Evolutionary conservation across 2,329 filamentous ascomycete species (phyloP).

Genomic region (Colletotrichum sp.): DNA sequence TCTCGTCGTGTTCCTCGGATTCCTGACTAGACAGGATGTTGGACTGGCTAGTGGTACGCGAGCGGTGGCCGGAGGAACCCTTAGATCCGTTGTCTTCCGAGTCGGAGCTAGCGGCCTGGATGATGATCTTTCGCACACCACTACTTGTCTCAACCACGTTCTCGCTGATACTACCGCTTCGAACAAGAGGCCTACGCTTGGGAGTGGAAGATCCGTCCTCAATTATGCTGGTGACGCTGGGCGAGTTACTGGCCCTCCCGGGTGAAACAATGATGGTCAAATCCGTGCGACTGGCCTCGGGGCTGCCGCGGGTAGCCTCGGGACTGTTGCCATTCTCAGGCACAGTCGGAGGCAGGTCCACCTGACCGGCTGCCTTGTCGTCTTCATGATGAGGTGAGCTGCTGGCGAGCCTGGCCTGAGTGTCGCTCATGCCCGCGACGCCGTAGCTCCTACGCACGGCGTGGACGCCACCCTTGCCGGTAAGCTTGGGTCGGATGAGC

Average conservation of each 20-base stretch:
- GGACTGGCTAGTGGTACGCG: constrained; percentile 7
- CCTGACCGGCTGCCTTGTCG: neutral
- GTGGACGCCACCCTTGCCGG: constrained; percentile 27
- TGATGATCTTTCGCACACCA: constrained; percentile 23
- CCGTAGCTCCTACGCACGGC: constrained; percentile 23
- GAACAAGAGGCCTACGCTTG: constrained; percentile 17
- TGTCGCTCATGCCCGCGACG: constrained; percentile 17
- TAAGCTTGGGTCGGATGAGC: constrained; percentile 23
- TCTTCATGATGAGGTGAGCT: neutral
- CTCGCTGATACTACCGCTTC: constrained; percentile 25
- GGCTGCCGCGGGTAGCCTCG: neutral
- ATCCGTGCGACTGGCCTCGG: constrained; percentile 5
- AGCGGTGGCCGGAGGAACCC: constrained; percentile 14
- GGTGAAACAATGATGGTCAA: constrained; percentile 14
- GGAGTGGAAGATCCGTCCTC: constrained; percentile 15
- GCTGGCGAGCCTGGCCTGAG: constrained; percentile 18
- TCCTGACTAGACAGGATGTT: neutral
- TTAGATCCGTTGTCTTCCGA: constrained; percentile 20
- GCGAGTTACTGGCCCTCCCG: constrained; percentile 4
- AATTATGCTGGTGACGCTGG: constrained; percentile 3
- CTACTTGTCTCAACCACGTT: constrained; percentile 23
- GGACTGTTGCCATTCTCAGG: neutral
- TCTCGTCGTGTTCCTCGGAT: constrained; percentile 8
- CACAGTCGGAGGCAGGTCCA: constrained; percentile 2
- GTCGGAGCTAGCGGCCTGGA: constrained; percentile 23